Evolutionary conservation across 176 grass and related monocot genomes (phyloP).

Genomic region (Coix lacrymajobi): DNA sequence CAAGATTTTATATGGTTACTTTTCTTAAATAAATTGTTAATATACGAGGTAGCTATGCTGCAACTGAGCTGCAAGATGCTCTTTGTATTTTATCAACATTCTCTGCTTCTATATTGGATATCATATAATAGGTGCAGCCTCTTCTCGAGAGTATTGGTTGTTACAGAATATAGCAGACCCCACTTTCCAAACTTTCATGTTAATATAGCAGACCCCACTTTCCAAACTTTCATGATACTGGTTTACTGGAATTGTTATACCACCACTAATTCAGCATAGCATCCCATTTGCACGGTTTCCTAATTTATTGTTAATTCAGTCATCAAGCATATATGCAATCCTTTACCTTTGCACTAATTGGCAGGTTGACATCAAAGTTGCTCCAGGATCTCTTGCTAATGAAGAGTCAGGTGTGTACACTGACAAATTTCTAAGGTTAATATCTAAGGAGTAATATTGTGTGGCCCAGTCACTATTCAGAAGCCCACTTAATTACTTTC

Average conservation of each 20-base stretch:
- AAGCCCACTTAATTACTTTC: background rate
- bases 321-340: background rate
- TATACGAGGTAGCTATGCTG: background rate
- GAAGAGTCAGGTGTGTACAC: conserved; percentile 68
- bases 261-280: background rate
- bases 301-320: background rate
- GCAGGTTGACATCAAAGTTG: conserved; percentile 89
- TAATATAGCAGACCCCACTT: background rate
- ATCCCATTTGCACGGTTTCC: background rate
- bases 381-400: conserved; percentile 87
- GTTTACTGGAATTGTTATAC: background rate
- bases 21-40: background rate
- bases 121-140: background rate
- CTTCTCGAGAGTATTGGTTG: background rate
- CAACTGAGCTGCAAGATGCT: background rate
- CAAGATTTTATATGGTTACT: background rate
- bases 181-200: background rate
- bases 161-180: conserved; percentile 1
- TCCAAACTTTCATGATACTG: background rate
- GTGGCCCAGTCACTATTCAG: background rate
- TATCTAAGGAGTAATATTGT: background rate
- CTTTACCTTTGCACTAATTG: conserved; percentile 10
- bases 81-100: background rate
- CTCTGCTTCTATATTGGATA: background rate
- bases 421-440: background rate